Evolutionary conservation across 805 yeast species (phyloP), one percentile per base, ranked within the genome.

Genomic region (Starmerella riodocensis): DNA sequence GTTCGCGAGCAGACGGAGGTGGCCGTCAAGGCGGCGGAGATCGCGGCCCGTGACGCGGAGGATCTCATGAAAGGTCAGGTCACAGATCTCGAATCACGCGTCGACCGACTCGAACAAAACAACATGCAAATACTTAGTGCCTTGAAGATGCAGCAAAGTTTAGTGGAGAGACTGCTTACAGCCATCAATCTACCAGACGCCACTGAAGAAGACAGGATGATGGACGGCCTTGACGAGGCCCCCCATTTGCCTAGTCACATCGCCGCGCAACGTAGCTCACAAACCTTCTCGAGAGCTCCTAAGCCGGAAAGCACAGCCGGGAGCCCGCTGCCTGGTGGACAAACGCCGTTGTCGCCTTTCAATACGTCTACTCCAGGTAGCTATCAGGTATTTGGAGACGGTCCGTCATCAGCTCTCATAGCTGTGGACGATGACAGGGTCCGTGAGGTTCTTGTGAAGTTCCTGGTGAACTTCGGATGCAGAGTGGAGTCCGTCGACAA

Each of bases 401-500:
- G 8, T 9, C 18, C 17, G 18, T 28, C 25, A 4, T 31, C 27
- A 1, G 51, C 38, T 4, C 33, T 48, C n/a, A 52, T 74, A 22
- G 56, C 74, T 5, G 76, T 74, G 3, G 78, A 73, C 47, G 79
- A 74, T 41, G 72, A 69, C 37, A 59, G 65, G 24, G 61, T 68
- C 28, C 80, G 94, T 50, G 79, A 79, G 47, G 65, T 88, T 8
- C 82, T 95, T 51, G 67, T 81, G 8, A 81, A 82, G 56, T 83
- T 91, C 53, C 59, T 91, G 41, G 72, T 74, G 54, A 81, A 83
- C 53, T 84, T 81, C 56, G 96, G 96, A 0, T 86, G 95, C 57
- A 76, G 84, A 12, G 94, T 88, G 4, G 88, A 91, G 34, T 83
- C 85, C 16, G 96, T 83, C 0, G 78, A 84, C 4, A 96, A 88